A percentile compares a stretch with the other conserved stretches of the same genome.
These are phyloP conservation scores for Pichia gijzeniarum DNA, from an alignment of 805 yeast species.

Conservation along the genomic window DNA sequence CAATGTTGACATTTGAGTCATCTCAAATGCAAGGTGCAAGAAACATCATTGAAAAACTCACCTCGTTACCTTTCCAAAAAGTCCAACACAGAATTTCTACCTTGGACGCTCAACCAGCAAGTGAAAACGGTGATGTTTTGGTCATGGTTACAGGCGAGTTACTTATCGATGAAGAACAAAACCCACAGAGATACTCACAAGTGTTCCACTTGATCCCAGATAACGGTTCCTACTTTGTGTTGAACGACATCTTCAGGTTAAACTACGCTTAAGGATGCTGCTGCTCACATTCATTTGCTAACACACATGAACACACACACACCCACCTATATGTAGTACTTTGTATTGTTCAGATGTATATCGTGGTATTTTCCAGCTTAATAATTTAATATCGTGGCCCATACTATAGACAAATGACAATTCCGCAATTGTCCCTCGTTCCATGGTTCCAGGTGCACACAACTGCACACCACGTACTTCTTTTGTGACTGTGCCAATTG, in stretches of 20 bases:
- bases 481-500: constrained; percentile 1
- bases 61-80: constrained; percentile 83
- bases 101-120: constrained; percentile 96
- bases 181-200: constrained; percentile 94
- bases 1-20: constrained; percentile 96
- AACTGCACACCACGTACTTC: too few relatives aligned
- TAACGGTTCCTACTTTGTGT: constrained; percentile 82
- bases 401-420: too few relatives aligned
- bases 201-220: constrained; percentile 96
- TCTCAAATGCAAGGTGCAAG: constrained; percentile 92
- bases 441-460: not conserved
- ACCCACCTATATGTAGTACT: not conserved
- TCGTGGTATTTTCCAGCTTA: too few relatives aligned
- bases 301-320: too few relatives aligned
- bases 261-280: constrained; percentile 58
- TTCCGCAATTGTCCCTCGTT: too few relatives aligned
- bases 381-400: too few relatives aligned
- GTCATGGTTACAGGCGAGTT: constrained; percentile 98
- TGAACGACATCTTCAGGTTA: constrained; percentile 95
- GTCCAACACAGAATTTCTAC: constrained; percentile 92
- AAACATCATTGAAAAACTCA: constrained; percentile 86
- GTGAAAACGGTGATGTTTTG: constrained; percentile 84
- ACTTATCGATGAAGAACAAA: constrained; percentile 87
- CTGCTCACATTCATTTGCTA: too few relatives aligned
- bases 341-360: not conserved